Evolutionary conservation across 2,329 filamentous ascomycete genomes (phyloP), one percentile per base, ranked within the genome.

Genomic region (Pseudogymnoascus sp.): DNA sequence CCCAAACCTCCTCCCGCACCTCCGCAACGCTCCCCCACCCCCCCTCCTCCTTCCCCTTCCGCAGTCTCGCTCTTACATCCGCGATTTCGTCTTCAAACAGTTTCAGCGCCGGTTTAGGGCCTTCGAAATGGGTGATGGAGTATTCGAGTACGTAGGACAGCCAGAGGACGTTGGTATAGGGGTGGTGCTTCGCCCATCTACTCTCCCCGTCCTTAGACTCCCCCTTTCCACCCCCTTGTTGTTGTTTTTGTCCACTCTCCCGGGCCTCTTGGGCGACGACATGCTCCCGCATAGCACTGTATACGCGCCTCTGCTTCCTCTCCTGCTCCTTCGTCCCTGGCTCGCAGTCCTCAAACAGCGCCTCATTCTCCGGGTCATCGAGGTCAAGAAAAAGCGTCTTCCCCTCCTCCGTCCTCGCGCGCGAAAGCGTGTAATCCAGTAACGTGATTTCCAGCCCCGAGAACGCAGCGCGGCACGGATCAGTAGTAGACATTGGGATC

Each of bases 121-220:
- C 61, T 10, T 28, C 14, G 7, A 43, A 61, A 8, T 62, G 26
- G 6, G n/a, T 80, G 77, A 53, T 59, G 14, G 0, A 82, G 71
- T 85, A 86, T 37, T 78, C 74, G 68, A 86, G 86, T 4, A 86
- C 75, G 66, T 87, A 88, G 2, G 83, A 82, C 43, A 88, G 77
- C 85, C 85, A 88, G 16, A 88, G 74, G 1, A 87, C 83, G 66
- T 88, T 88, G 4, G 83, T 86, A 71, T 87, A 88, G 0, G 85
- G 84, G 28, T 78, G 78, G 66, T 82, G 81, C 0, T 74, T 77
- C 4, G 76, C 72, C 85, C 85, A 88, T 1, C 78, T 79, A 10
- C 86, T 14, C 14, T 35, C 40, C n/a, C 60, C 62, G 14, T 43
- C 26, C 6, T 64, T 63, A 16, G n/a, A n/a, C n/a, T n/a, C n/a